phyloP scores from a whole-genome alignment of 208 protist species.

The Herpetomonas tarakana region DNA sequence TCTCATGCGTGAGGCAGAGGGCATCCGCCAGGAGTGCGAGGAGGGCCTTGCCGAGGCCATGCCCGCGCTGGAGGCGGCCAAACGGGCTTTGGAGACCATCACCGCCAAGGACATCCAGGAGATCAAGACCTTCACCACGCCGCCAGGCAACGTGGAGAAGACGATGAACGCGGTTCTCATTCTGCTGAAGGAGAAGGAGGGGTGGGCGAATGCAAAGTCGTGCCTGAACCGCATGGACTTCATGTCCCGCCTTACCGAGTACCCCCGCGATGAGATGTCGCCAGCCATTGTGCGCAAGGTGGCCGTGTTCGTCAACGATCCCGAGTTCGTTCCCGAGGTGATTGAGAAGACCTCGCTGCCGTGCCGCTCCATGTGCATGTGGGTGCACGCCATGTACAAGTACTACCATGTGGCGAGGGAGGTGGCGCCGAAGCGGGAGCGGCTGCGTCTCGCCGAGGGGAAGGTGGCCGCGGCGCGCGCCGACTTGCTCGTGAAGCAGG shows the following conservation, averaged over 20 bases:
- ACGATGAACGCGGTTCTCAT: conserved; percentile 94
- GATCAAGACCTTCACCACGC: conserved; percentile 91
- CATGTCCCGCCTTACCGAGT: conserved; percentile 78
- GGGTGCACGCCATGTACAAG: conserved; percentile 92
- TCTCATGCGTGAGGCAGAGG: conserved; percentile 85
- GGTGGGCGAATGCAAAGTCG: conserved; percentile 89
- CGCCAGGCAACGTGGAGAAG: conserved; percentile 87
- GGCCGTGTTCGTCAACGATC: conserved; percentile 88
- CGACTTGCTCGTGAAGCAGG: conserved; percentile 65
- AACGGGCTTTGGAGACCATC: conserved; percentile 90
- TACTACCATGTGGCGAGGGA: conserved; percentile 93
- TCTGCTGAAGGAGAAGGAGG: conserved; percentile 90
- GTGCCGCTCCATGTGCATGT: conserved; percentile 94
- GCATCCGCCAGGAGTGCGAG: conserved; percentile 86
- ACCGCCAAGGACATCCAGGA: conserved; percentile 92
- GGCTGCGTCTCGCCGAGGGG: conserved; percentile 67
- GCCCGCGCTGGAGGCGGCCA: conserved; percentile 90
- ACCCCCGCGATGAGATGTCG: conserved; percentile 89
- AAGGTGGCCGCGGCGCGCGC: conserved; percentile 68
- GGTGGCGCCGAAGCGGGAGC: conserved; percentile 84
- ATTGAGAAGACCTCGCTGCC: conserved; percentile 93
- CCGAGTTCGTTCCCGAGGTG: conserved; percentile 89
- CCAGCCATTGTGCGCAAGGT: conserved; percentile 82
- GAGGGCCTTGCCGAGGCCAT: conserved; percentile 93
- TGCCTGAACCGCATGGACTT: conserved; percentile 91